Evolutionary conservation across 1,284 basidiomycete genomes (phyloP), one percentile per base, ranked within the genome.

Genomic region (Sanghuangporus weigelae): DNA sequence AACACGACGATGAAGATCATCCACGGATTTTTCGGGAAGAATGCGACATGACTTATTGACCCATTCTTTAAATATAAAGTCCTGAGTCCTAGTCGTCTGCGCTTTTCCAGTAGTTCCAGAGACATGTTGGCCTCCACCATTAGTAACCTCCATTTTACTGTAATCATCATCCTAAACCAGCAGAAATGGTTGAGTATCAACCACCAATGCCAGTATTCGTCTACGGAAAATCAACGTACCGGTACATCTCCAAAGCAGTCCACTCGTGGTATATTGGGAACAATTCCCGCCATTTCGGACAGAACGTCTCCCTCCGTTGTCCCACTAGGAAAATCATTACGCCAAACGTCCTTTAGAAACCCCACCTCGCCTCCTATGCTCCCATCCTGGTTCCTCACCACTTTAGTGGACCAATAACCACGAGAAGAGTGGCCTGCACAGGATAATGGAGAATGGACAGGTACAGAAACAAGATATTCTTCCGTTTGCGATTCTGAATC

Each of bases 291-390:
- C 53, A 55, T 31, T 16, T 39, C 6, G 7, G 14, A 51, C 49
- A 68, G 68, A 2, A 62, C 62, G 5, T 65, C 57, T 5, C 67
- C 67, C 51, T 71, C 70, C 23, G 58, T 65, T 11, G 60, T 16
- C 2, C 65, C 53, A 23, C 54, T 49, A 0, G 40, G 21, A 16
- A 48, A 49, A 26, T 59, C 62, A 1, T 67, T 42, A 7, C 67
- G 62, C 71, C 71, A 73, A 4, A 60, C 67, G 56, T 71, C 71
- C 59, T 72, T 72, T 21, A 72, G 60, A n/a, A 65, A 67, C 3
- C 71, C 68, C 66, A 40, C 10, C 67, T 61, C 71, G 8, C 14
- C 44, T 7, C 11, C 6, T 19, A 46, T 46, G 16, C 14, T 19
- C 1, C 44, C 44, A 11, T 16, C 6, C 71, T 71, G 3, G 11